Evolutionary conservation across 306 rosid genomes (phyloP).

Genomic region (Senna siamea): DNA sequence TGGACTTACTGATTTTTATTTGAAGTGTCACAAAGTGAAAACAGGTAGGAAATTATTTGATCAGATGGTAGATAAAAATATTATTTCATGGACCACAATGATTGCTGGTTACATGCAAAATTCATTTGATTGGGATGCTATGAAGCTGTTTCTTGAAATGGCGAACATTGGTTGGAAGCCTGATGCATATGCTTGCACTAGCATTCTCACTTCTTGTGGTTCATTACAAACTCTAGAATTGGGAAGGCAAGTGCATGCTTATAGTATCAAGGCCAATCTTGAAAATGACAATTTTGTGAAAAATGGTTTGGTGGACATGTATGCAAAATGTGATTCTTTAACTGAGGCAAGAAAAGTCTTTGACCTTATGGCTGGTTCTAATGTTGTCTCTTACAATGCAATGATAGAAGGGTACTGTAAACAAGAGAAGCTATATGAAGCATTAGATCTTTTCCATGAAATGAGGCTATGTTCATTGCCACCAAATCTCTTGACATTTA

Average conservation of each 20-base stretch:
- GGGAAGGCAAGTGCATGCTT: conserved; percentile 86
- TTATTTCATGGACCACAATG: conserved; percentile 91
- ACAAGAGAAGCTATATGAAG: conserved; percentile 61
- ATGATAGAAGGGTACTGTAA: conserved; percentile 90
- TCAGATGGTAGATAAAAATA: conserved; percentile 53
- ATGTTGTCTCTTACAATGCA: conserved; percentile 83
- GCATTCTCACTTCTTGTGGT: conserved; percentile 87
- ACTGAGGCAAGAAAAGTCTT: conserved; percentile 72
- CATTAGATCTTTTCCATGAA: conserved; percentile 62
- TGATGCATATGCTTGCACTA: conserved; percentile 80
- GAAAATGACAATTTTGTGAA: conserved; percentile 70
- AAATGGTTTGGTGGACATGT: conserved; percentile 91
- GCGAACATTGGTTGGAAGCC: conserved; percentile 59
- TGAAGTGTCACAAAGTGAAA: conserved; percentile 73
- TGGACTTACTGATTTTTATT: conserved; percentile 77
- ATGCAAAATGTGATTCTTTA: conserved; percentile 77
- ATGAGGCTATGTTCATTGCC: conserved; percentile 63
- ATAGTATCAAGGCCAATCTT: conserved; percentile 64
- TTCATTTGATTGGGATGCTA: conserved; percentile 68
- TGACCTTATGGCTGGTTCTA: conserved; percentile 52
- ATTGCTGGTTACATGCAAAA: conserved; percentile 93
- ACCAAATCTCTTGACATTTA: conserved; percentile 71
- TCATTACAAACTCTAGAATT: conserved; percentile 59
- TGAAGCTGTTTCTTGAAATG: conserved; percentile 71
- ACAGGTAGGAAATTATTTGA: conserved; percentile 61